A percentile compares a stretch with the other conserved stretches of the same genome.
Evolutionary conservation across 1,284 basidiomycete species (phyloP).

Genomic region (Volvariella volvacea): DNA sequence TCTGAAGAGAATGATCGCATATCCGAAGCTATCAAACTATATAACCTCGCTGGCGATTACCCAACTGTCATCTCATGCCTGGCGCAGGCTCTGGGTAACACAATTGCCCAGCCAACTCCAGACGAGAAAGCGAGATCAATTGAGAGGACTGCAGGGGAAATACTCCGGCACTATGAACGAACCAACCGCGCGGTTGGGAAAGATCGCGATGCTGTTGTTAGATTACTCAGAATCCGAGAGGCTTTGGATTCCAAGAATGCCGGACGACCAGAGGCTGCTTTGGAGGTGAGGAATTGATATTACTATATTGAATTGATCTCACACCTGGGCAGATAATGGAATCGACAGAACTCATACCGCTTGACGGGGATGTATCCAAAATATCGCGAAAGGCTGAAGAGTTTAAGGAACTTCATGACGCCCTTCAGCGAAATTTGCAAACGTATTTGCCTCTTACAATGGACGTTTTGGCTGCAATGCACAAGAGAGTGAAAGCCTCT

Average conservation of each 20-base stretch:
- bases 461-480: slow-evolving; percentile 82
- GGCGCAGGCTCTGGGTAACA: slow-evolving; percentile 85
- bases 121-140: slow-evolving; percentile 69
- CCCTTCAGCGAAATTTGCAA: slow-evolving; percentile 86
- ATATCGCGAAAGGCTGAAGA: slow-evolving; percentile 88
- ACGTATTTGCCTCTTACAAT: slow-evolving; percentile 89
- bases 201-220: slow-evolving; percentile 73
- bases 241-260: slow-evolving; percentile 74
- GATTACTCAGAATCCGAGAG: slow-evolving; percentile 77
- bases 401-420: slow-evolving; percentile 83
- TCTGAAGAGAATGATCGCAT: slow-evolving; percentile 75
- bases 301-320: slow-evolving; percentile 2
- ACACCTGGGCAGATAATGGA: slow-evolving; percentile 65
- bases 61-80: slow-evolving; percentile 85
- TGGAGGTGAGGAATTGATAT: slow-evolving; percentile 53
- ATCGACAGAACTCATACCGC: slow-evolving; percentile 83
- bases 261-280: slow-evolving; percentile 69
- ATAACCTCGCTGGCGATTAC: slow-evolving; percentile 93
- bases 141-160: slow-evolving; percentile 76
- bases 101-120: slow-evolving; percentile 62
- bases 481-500: slow-evolving; percentile 72
- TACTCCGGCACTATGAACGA: slow-evolving; percentile 83
- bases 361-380: slow-evolving; percentile 80
- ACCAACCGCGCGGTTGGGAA: slow-evolving; percentile 71
- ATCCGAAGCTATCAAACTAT: slow-evolving; percentile 90